phyloP scores from a whole-genome alignment of 2,329 filamentous ascomycete genomes.

The Albophoma yamanashiensis region DNA sequence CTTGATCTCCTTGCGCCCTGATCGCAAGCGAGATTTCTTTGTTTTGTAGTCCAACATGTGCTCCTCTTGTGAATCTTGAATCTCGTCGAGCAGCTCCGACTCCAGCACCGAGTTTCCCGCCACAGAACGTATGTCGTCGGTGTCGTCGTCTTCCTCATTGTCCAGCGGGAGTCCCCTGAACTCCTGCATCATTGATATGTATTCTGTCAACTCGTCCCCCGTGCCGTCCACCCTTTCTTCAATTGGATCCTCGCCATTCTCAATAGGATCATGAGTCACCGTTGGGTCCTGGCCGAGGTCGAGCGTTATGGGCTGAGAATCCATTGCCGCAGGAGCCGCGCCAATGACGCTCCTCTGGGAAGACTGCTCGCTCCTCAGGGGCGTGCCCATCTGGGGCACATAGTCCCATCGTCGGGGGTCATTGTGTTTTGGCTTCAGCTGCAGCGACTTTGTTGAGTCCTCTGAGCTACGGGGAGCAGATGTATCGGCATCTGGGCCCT shows the following conservation, averaged over 20 bases:
- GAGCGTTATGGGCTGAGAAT: conserved; percentile 15
- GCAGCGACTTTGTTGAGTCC: conserved; percentile 26
- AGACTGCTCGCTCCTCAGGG: conserved; percentile 21
- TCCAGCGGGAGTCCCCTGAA: conserved; percentile 49
- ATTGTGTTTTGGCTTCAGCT: conserved; percentile 35
- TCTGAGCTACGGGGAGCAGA: conserved; percentile 4
- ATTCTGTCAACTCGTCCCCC: conserved; percentile 49
- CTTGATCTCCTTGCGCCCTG: conserved; percentile 15
- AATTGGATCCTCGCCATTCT: neutral
- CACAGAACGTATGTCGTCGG: conserved; percentile 12
- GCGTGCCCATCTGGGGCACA: conserved; percentile 25
- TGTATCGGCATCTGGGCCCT: neutral
- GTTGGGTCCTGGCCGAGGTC: conserved; percentile 8
- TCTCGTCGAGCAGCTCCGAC: neutral
- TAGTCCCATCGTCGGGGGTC: conserved; percentile 27
- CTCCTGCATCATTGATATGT: conserved; percentile 52
- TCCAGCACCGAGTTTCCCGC: conserved; percentile 6
- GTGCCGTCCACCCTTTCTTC: neutral
- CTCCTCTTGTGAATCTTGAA: conserved; percentile 2
- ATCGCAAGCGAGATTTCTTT: neutral
- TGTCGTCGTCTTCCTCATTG: conserved; percentile 35
- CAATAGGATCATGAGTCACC: neutral
- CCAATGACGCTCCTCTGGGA: conserved; percentile 10
- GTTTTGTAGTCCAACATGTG: neutral
- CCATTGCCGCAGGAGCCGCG: conserved; percentile 8